Evolutionary conservation across 2,329 filamentous ascomycete species (phyloP), one percentile per base, ranked within the genome.

Genomic region (Elsinoe ampelina): DNA sequence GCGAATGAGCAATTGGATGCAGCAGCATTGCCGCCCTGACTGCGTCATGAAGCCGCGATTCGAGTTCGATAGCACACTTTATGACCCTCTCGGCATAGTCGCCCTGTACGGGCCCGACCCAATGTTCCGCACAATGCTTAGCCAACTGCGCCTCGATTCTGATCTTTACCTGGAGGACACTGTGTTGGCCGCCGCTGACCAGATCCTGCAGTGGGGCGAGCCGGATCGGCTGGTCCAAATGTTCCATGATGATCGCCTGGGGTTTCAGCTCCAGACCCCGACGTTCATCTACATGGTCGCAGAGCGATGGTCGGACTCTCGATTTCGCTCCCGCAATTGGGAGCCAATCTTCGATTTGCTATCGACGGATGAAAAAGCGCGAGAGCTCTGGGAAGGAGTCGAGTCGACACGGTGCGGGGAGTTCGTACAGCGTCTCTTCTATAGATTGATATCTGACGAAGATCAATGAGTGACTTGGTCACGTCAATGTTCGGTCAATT

Each of bases 51-150:
- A 58, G 57, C 60, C 66, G 17, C 64, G 67, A 57, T 68, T 69
- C 57, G 55, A 61, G 38, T 70, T 71, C 52, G 63, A 67, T 54
- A 62, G 60, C 55, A 62, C 39, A 35, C 57, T 70, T 11, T 68
- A 70, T 57, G 69, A 72, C 61, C 69, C 69, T 5, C 65, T 72
- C 15, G 63, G 64, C 55, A 68, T 71, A 58, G 64, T 63, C 41
- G 64, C 68, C 30, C 62, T 71, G 4, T 70, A 68, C 57, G 68
- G 69, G 47, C 68, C 70, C 30, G 63, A 65, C 36, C 57, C 60
- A 17, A 66, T 70, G 62, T n/a, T 54, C 5, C 35, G n/a, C 17
- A n/a, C 38, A 15, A 39, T 54, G 50, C 34, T 54, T 17, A 4
- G 20, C 10, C 8, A 38, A 12, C 4, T 34, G 3, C 15, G 10